A percentile compares a stretch with the other conserved stretches of the same genome.
Conservation (phyloP, 371 early-diverging fungal genomes). For the Fennellomyces sp. region DNA sequence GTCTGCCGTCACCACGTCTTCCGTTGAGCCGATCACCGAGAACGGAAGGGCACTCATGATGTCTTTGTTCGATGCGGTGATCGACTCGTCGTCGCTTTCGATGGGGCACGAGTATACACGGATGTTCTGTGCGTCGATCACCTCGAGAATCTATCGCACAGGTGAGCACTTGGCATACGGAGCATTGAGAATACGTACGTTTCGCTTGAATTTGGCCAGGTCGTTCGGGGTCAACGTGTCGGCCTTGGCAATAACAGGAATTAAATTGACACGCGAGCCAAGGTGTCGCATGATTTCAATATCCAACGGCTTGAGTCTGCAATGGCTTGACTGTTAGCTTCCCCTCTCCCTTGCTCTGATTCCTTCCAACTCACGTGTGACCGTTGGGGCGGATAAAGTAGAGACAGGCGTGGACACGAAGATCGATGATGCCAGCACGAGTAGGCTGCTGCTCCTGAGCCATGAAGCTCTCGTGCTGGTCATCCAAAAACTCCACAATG, state of each 20-base stretch:
- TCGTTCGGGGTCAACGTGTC: constrained; percentile 76
- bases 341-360: neutral
- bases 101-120: constrained; percentile 75
- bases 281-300: constrained; percentile 89
- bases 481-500: constrained; percentile 86
- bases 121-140: constrained; percentile 74
- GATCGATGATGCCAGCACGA: constrained; percentile 66
- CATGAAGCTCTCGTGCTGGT: constrained; percentile 93
- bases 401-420: constrained; percentile 88
- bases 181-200: constrained; percentile 31
- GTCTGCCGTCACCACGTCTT: constrained; percentile 73
- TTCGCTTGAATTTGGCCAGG: constrained; percentile 77
- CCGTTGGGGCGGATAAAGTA: constrained; percentile 94
- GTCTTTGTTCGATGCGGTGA: constrained; percentile 72
- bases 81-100: constrained; percentile 83
- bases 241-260: constrained; percentile 77
- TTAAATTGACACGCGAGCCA: constrained; percentile 82
- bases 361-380: constrained; percentile 66
- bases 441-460: constrained; percentile 69
- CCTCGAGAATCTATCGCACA: constrained; percentile 65
- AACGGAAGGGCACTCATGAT: constrained; percentile 93
- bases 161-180: neutral
- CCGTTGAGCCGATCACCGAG: constrained; percentile 88
- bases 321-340: constrained; percentile 5
- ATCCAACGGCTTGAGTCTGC: constrained; percentile 85